Base-by-base conservation (phyloP, 345 rosid species). In the Salix koriyanagi region DNA sequence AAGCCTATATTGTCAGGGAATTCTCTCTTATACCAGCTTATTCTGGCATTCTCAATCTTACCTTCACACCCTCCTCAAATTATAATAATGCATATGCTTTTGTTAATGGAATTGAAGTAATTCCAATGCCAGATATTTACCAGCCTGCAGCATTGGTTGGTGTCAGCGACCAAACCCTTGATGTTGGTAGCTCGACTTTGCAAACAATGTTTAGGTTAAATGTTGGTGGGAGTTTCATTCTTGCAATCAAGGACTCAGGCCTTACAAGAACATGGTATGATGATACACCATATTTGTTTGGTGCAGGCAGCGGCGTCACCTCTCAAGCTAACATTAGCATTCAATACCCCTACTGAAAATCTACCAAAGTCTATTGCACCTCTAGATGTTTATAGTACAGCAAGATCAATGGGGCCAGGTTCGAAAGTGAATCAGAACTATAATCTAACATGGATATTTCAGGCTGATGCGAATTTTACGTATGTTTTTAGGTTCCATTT, bases 261-360 rank as follows among this genome's bases (percentile, higher is more conserved):
- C 74, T 76, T n/a, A 58, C 77, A n/a, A 69, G 84, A 12, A 77
- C 39, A n/a, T 81, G 84, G 80, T 73, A 76, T 19, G 80, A 81
- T 32, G 84, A 81, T 64, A 37, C 75, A 12, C 84, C 84, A 6
- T 81, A 81, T 69, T 14, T 81, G 60, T 81, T 60, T 32, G 84
- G 84, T 14, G 77, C 77, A 1, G 77, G n/a, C 5, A 25, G 6
- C 39, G 84, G 80, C 26, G 9, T 77, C 11, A 68, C 84, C 18
- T 26, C n/a, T 15, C 54, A 18, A 8, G 74, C 77, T 48, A 73
- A 72, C 76, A 48, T 15, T 7, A 68, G 58, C 10, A 58, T 81
- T 19, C 58, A 72, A 21, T 81, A 76, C 65, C 80, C 80, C 83
- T 18, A 42, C 77, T 11, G 12, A 19, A 15, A 56, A 72, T 3